Conservation (phyloP, 2,329 filamentous ascomycete genomes). For the Fusarium floridanum region DNA sequence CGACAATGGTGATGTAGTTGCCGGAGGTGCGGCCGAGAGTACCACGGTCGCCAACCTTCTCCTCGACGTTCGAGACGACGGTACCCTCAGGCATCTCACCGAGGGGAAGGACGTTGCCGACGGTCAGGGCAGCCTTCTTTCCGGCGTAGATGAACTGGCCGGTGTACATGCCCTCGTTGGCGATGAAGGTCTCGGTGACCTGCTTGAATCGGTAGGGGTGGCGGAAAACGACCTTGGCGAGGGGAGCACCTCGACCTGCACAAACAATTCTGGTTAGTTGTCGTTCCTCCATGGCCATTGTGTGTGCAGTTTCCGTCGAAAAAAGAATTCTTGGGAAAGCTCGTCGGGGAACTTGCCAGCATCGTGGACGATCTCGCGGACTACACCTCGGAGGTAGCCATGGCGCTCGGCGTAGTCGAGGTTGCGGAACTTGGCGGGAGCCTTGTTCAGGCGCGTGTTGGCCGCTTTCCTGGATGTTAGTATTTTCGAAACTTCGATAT, state of each 20-base stretch:
- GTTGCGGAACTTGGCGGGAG: slow-evolving; percentile 86
- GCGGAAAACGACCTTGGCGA: slow-evolving; percentile 96
- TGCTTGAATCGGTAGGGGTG: slow-evolving; percentile 99
- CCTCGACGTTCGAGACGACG: slow-evolving; percentile 98
- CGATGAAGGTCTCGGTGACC: slow-evolving; percentile 99
- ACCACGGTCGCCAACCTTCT: slow-evolving; percentile 98
- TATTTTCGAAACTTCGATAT: slow-evolving; percentile 44
- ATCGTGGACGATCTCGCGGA: slow-evolving; percentile 99
- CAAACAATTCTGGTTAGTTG: slow-evolving; percentile 44
- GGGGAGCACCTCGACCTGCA: slow-evolving; percentile 86
- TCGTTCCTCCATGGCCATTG: slow-evolving; percentile 27
- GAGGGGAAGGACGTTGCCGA: slow-evolving; percentile 97
- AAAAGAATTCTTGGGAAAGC: slow-evolving; percentile 26
- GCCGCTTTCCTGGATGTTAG: slow-evolving; percentile 67
- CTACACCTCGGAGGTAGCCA: slow-evolving; percentile 96
- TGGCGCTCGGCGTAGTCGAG: slow-evolving; percentile 98
- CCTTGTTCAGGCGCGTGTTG: slow-evolving; percentile 93
- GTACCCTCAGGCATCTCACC: slow-evolving; percentile 98
- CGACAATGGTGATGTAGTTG: slow-evolving; percentile 98
- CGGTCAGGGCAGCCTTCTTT: slow-evolving; percentile 96
- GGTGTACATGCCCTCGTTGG: slow-evolving; percentile 99
- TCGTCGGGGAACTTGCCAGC: slow-evolving; percentile 68
- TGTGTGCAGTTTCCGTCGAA: slow-evolving; percentile 26
- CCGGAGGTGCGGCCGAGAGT: slow-evolving; percentile 96
- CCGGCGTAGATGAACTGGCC: slow-evolving; percentile 99